Evolutionary conservation across 2,329 filamentous ascomycete genomes (phyloP), one percentile per base, ranked within the genome.

Genomic region (Monosporascus sp.): DNA sequence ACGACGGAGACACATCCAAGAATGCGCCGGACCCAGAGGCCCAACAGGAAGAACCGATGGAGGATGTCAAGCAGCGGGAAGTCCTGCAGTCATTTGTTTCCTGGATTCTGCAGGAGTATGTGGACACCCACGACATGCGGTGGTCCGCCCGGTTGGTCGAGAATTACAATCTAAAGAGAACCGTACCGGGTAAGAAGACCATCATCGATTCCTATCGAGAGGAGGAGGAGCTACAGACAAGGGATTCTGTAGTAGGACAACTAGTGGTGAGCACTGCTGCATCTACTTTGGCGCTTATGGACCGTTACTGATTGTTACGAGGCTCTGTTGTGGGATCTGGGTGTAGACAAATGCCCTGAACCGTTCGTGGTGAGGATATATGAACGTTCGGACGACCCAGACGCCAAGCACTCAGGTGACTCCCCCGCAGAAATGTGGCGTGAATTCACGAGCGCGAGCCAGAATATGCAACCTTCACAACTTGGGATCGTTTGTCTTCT

Each of bases 81-180:
- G 73, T 93, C 17, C 71, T 93, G 24, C 86, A 90, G 64, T 85
- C 86, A 1, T 92, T 94, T 67, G 77, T 90, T n/a, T 90, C 87
- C 0, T 88, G 89, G 65, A 73, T 92, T 18, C 71, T 92, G 11
- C 88, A 92, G 65, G 81, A 86, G 46, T 93, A 90, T 60, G 78
- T 89, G 56, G 83, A 84, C 59, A 74, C 71, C 7, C 80, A 84
- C 59, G 73, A 74, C 24, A 67, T 87, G 67, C 78, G 81, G 46
- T 87, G 83, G 84, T 78, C 83, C 2, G 72, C 80, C 15, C 74
- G 89, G 49, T 68, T 91, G 52, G 76, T 88, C 57, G 89, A 93
- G 69, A 84, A 80, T 54, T 82, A 85, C 57, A 76, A 82, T 50
- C 88, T 88, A 0, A 77, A 82, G 52, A 83, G 78, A 62, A 76